Conservation (phyloP, 805 yeast genomes). For the Blastobotrys terrestris region DNA sequence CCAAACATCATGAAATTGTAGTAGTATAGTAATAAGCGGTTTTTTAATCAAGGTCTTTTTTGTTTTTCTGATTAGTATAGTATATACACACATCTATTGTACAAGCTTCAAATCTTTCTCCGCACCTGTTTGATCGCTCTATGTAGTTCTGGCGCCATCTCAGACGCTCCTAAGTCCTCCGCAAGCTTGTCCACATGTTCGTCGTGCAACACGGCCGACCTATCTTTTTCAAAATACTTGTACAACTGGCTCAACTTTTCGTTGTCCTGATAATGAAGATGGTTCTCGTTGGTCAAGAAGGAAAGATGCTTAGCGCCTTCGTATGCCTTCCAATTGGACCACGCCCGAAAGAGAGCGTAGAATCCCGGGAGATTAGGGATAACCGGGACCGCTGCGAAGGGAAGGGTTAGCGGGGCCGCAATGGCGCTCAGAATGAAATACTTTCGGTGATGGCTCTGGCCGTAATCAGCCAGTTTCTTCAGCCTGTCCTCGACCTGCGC, state of each 20-base stretch:
- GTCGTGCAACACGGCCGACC: slow-evolving; percentile 35
- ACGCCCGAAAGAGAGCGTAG: slow-evolving; percentile 71
- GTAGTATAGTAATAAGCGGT: neutral
- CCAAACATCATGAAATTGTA: slow-evolving; percentile 61
- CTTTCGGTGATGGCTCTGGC: slow-evolving; percentile 49
- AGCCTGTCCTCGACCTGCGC: slow-evolving; percentile 36
- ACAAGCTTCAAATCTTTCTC: slow-evolving; percentile 7
- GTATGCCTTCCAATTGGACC: slow-evolving; percentile 77
- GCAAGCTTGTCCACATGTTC: slow-evolving; percentile 43
- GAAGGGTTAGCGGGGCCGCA: slow-evolving; percentile 71
- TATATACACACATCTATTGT: neutral
- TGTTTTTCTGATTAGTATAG: neutral
- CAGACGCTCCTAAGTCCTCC: slow-evolving; percentile 34
- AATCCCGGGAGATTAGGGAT: slow-evolving; percentile 91
- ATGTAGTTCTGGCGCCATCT: slow-evolving; percentile 22
- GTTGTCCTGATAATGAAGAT: slow-evolving; percentile 29
- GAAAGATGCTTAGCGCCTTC: slow-evolving; percentile 66
- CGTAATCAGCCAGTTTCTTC: slow-evolving; percentile 36
- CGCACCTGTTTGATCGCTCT: slow-evolving; percentile 24
- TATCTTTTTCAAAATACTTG: neutral
- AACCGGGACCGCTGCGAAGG: slow-evolving; percentile 76
- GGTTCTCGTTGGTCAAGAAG: slow-evolving; percentile 43
- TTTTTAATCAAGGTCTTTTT: neutral
- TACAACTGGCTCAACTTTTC: slow-evolving; percentile 26
- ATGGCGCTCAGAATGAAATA: slow-evolving; percentile 48